Conservation (phyloP, 306 rosid genomes). For the Mimosa bimucronata region DNA sequence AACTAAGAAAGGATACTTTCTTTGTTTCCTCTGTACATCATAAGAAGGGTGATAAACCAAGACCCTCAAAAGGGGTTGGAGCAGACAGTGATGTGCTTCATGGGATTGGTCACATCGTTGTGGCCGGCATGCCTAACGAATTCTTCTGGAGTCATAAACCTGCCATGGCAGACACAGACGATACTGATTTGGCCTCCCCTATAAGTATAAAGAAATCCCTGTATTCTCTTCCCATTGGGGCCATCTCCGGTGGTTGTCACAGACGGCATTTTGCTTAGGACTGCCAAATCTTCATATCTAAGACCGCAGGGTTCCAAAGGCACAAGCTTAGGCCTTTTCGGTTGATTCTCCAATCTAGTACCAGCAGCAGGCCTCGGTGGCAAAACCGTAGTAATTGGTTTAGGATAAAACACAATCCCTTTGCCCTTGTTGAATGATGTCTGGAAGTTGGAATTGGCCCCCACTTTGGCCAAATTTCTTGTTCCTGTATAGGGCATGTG, state of each 20-base stretch:
- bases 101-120: slow-evolving; percentile 55
- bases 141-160: slow-evolving; percentile 63
- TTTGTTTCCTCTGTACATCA: slow-evolving; percentile 16
- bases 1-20: background rate
- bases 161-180: slow-evolving; percentile 75
- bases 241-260: slow-evolving; percentile 63
- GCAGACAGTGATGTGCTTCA: slow-evolving; percentile 60
- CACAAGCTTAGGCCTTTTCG: slow-evolving; percentile 43
- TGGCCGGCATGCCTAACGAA: slow-evolving; percentile 78
- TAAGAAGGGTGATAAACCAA: slow-evolving; percentile 21
- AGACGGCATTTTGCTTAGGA: slow-evolving; percentile 51
- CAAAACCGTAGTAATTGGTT: slow-evolving; percentile 3
- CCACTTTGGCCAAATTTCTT: slow-evolving; percentile 22
- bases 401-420: background rate
- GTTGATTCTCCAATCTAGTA: slow-evolving; percentile 21
- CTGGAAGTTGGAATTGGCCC: slow-evolving; percentile 11
- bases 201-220: slow-evolving; percentile 63
- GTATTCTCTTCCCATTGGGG: slow-evolving; percentile 56
- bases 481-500: background rate
- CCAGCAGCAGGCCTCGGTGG: slow-evolving; percentile 20
- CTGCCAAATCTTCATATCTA: slow-evolving; percentile 37
- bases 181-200: slow-evolving; percentile 52
- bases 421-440: background rate
- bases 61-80: slow-evolving; percentile 39
- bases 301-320: slow-evolving; percentile 13